Percentiles rank a stretch among this genome's conserved stretches.
Conservation (phyloP, 495 filamentous ascomycete species). For the Tuber microsphaerosporum region DNA sequence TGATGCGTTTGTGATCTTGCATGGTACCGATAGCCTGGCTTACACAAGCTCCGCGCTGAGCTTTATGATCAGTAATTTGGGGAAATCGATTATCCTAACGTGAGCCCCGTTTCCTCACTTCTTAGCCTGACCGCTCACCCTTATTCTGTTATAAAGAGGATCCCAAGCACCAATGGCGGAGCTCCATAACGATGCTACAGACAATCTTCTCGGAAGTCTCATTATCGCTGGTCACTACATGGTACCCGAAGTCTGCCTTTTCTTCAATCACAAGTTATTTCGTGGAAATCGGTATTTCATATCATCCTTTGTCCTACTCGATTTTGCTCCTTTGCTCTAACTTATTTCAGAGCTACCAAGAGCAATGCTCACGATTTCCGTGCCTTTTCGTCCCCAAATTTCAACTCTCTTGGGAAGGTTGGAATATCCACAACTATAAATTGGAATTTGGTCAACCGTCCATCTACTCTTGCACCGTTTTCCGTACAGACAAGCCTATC, state of each 20-base stretch:
- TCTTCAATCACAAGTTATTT: constrained; percentile 90
- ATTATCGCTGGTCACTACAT: constrained; percentile 94
- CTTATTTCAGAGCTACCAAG: constrained; percentile 56
- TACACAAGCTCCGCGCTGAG: constrained; percentile 88
- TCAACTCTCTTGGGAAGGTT: constrained; percentile 68
- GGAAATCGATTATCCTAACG: constrained; percentile 85
- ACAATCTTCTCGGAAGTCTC: constrained; percentile 85
- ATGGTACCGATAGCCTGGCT: constrained; percentile 88
- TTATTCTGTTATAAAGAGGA: constrained; percentile 44
- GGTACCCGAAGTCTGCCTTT: constrained; percentile 91
- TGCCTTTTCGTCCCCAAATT: constrained; percentile 83
- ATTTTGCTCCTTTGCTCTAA: not conserved
- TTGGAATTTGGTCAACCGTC: constrained; percentile 73
- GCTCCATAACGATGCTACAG: constrained; percentile 89
- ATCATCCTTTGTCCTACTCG: not conserved
- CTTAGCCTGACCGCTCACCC: not conserved
- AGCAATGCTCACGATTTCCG: constrained; percentile 77
- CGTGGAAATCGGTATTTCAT: constrained; percentile 63
- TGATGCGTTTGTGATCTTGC: constrained; percentile 92
- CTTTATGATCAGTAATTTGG: constrained; percentile 89
- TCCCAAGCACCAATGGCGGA: constrained; percentile 90
- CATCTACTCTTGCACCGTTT: constrained; percentile 66
- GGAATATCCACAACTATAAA: constrained; percentile 74
- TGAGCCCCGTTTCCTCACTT: constrained; percentile 12
- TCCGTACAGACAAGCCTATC: constrained; percentile 62